Base-by-base conservation (phyloP, 2,329 filamentous ascomycete genomes). In the Alternaria triticina region DNA sequence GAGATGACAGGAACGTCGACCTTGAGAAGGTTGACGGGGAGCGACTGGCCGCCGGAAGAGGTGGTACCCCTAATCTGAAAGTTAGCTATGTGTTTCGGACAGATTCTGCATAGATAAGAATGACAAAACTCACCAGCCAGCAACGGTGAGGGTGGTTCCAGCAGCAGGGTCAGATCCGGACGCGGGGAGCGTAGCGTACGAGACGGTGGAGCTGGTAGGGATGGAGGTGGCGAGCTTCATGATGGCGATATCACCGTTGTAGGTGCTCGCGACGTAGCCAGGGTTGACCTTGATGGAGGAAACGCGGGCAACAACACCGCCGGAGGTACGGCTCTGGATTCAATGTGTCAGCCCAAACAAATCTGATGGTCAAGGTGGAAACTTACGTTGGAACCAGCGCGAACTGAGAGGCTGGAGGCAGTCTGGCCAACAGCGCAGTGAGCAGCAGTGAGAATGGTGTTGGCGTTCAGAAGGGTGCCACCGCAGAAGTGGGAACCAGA, bases 401-500 rank as follows among this genome's bases (percentile, higher is more conserved):
- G 73, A 33, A 76, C 57, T 5, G n/a, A 23, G 27, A 55, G 27
- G 25, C 15, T 50, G 12, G 49, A 52, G 20, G 20, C 28, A 36
- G 28, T 40, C 20, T 40, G 20, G 22, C 60, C 63, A 5, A 66
- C 66, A 50, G 64, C 65, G 64, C 74, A 76, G 66, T 76, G 74
- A 63, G 67, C 73, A 25, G 73, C 73, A 5, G 73, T 74, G 52
- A 76, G 46, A 49, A 76, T 69, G 7, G 74, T 76, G 71, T 71
- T 69, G 36, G 62, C 66, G 65, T 76, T 70, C 49, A 76, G n/a
- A 13, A 75, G 64, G n/a, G 71, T 62, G 22, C 72, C 74, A 65
- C 74, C 74, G 57, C 74, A 76, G 68, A 70, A 66, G 60, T 75
- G 73, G 22, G 59, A 60, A 22, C 72, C 72, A 47, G 47, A 44